These are phyloP conservation scores for Drechslerella dactyloides DNA, from an alignment of 2,329 filamentous ascomycete genomes.

Conservation along the genomic window DNA sequence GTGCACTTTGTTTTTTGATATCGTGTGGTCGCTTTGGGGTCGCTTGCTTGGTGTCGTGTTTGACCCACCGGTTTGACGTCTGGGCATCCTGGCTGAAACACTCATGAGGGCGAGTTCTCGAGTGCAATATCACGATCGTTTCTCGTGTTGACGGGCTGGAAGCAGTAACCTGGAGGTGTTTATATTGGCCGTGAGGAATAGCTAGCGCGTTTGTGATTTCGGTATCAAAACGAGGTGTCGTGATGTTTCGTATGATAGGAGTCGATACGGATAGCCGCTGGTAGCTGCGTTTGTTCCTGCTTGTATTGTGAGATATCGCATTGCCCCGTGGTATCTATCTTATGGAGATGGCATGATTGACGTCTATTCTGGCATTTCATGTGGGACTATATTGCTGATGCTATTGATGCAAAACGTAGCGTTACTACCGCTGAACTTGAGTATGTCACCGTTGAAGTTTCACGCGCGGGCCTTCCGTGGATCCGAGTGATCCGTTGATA, in stretches of 20 bases:
- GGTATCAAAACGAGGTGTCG: neutral
- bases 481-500: conserved; percentile 8
- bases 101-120: neutral
- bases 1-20: too few species aligned
- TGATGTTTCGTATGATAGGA: neutral
- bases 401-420: conserved; percentile 8
- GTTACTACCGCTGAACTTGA: conserved; percentile 11
- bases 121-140: conserved; percentile 6
- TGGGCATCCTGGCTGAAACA: conserved; percentile 23
- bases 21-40: too few species aligned
- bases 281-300: neutral
- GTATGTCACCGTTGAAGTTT: conserved; percentile 36
- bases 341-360: neutral
- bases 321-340: too few species aligned
- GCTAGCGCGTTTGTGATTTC: neutral
- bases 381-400: neutral
- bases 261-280: neutral
- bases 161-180: neutral
- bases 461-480: neutral
- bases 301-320: too few species aligned
- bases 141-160: neutral
- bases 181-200: neutral
- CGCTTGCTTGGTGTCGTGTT: conserved; percentile 21
- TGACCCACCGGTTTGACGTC: conserved; percentile 31
- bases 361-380: too few species aligned